Evolutionary conservation across 2,329 filamentous ascomycete species (phyloP), one percentile per base, ranked within the genome.

Genomic region (Diaporthe capsici): DNA sequence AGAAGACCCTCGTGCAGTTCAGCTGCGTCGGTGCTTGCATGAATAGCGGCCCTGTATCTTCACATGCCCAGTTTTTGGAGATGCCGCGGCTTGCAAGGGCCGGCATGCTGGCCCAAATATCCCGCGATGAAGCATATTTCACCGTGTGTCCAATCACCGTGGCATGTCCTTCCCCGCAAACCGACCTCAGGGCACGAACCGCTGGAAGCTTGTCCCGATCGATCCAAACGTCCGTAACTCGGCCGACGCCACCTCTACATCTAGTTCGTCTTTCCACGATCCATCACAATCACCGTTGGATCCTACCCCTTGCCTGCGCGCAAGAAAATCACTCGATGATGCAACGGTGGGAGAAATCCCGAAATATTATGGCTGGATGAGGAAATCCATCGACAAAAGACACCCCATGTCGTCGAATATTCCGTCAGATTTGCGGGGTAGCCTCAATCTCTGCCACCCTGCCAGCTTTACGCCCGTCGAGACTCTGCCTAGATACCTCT

Each of bases 91-190:
- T 28, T 55, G 34, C 65, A 70, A 42, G 65, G 65, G 42, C 65
- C 65, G n/a, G 65, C 65, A 55, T 70, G 15, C 17, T 22, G 13
- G 31, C 65, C 37, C 34, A 55, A 20, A 55, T 55, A 55, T 55
- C 34, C 49, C 49, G 15, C 15, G 31, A 47, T 55, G 49, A n/a
- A 55, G 65, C 65, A 55, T 22, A 53, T 53, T 12, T 55, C 47
- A 25, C n/a, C 34, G 5, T 12, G 7, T 28, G 31, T 42, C 65
- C 65, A 70, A 70, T 70, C 47, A 70, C 42, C 22, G 31, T 25
- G 34, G 5, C 49, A 70, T 20, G n/a, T 42, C 34, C n/a, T 63
- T 57, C 61, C 74, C 74, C 74, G 74, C 74, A 73, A 73, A 63
- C 34, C 37, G 3, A 55, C 49, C 28, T 37, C 58, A 20, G 22